phyloP scores from a whole-genome alignment of 352 stramenopile genomes.

The Globisporangium irregulare region DNA sequence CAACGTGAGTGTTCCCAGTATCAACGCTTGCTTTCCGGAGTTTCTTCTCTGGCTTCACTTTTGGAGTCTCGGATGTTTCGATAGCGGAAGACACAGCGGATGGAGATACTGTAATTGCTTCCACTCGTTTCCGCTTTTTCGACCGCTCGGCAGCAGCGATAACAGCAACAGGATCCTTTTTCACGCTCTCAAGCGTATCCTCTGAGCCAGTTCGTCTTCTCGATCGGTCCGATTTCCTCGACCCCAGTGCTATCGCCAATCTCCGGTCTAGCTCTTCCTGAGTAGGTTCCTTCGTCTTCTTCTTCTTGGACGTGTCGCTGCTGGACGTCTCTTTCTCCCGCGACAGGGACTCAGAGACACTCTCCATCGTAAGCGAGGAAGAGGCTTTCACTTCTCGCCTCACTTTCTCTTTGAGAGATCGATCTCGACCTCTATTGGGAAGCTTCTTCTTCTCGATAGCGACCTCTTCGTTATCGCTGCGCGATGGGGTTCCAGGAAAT shows the following conservation, averaged over 20 bases:
- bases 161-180: not conserved
- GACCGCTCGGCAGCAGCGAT: not conserved
- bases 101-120: not conserved
- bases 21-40: conserved; percentile 3
- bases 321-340: not conserved
- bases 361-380: not conserved
- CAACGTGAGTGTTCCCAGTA: not conserved
- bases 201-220: conserved; percentile 2
- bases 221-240: conserved; percentile 9
- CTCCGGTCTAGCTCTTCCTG: conserved; percentile 2
- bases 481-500: conserved; percentile 1
- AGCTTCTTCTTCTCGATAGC: not conserved
- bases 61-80: not conserved
- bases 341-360: not conserved
- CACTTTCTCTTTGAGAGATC: not conserved
- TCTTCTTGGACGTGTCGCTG: not conserved
- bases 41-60: not conserved
- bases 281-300: not conserved
- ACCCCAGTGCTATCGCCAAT: not conserved
- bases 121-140: conserved; percentile 13
- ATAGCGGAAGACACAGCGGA: not conserved
- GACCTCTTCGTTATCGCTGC: not conserved
- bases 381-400: not conserved
- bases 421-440: conserved; percentile 2
- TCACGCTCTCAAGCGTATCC: not conserved